A percentile compares a stretch with the other conserved stretches of the same genome.
phyloP scores from a whole-genome alignment of 805 yeast species.

The Vanderwaltozyma tropicalis region DNA sequence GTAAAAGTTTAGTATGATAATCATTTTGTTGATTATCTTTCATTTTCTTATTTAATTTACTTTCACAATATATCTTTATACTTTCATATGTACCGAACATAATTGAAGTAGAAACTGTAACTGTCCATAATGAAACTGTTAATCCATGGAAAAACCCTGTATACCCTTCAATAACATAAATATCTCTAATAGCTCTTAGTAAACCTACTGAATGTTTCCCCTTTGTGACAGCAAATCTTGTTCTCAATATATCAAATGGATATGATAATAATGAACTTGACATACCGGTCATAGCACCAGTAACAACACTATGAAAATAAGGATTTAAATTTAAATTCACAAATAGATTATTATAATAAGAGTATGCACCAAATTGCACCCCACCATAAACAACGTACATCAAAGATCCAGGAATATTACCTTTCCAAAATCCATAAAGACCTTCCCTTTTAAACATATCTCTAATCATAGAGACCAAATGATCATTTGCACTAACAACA shows the following conservation, averaged over 20 bases:
- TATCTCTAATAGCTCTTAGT: conserved; percentile 24
- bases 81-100: conserved; percentile 62
- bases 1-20: background rate
- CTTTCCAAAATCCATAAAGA: conserved; percentile 78
- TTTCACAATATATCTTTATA: conserved; percentile 30
- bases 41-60: background rate
- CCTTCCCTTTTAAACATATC: conserved; percentile 56
- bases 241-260: conserved; percentile 84
- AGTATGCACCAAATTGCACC: conserved; percentile 66
- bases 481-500: background rate
- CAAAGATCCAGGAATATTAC: conserved; percentile 83
- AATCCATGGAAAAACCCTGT: conserved; percentile 42
- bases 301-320: conserved; percentile 33
- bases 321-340: conserved; percentile 9
- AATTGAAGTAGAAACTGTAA: conserved; percentile 62
- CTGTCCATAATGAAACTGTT: conserved; percentile 43
- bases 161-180: conserved; percentile 33
- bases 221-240: conserved; percentile 67
- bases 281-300: conserved; percentile 74
- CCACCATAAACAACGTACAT: conserved; percentile 83
- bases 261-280: conserved; percentile 66
- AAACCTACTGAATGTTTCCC: conserved; percentile 12
- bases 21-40: background rate
- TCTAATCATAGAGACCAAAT: conserved; percentile 26
- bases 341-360: conserved; percentile 39